Percentiles rank a stretch among this genome's conserved stretches.
These are phyloP conservation scores for Zygotorulaspora sp. DNA, from an alignment of 805 yeast genomes.

Conservation along the genomic window DNA sequence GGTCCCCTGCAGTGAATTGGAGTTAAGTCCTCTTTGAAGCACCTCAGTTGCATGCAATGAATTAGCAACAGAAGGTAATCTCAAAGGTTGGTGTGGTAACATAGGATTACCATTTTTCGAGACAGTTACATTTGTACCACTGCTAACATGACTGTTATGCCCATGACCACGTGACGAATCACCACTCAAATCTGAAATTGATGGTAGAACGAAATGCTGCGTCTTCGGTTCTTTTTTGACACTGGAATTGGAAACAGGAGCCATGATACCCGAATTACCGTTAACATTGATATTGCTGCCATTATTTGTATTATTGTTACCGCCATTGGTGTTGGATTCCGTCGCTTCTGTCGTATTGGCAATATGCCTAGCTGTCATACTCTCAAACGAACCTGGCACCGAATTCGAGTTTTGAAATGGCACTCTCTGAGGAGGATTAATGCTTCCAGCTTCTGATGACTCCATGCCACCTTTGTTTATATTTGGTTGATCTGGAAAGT, in stretches of 20 bases:
- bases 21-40: constrained; percentile 6
- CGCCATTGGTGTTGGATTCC: neutral
- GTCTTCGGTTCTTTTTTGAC: constrained; percentile 17
- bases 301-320: constrained; percentile 1
- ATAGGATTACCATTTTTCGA: constrained; percentile 5
- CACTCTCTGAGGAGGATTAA: neutral
- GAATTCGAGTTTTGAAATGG: constrained; percentile 2
- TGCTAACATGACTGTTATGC: constrained; percentile 1
- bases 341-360: neutral
- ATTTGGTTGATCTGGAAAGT: constrained; percentile 1
- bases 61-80: constrained; percentile 13
- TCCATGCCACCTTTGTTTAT: constrained; percentile 1
- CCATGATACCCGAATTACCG: constrained; percentile 5
- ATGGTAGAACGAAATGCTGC: constrained; percentile 14
- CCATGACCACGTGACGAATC: constrained; percentile 9
- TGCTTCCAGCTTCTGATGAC: constrained; percentile 1
- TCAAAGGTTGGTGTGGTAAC: constrained; percentile 13
- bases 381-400: neutral
- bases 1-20: constrained; percentile 3
- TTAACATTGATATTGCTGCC: constrained; percentile 1
- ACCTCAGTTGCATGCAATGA: constrained; percentile 7
- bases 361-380: neutral
- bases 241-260: constrained; percentile 32
- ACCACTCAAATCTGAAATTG: constrained; percentile 17
- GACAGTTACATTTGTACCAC: constrained; percentile 2